Percentiles rank a stretch among this genome's conserved stretches.
These are phyloP conservation scores for Pyricularia sp. DNA, from an alignment of 2,329 filamentous ascomycete genomes.

Conservation along the genomic window DNA sequence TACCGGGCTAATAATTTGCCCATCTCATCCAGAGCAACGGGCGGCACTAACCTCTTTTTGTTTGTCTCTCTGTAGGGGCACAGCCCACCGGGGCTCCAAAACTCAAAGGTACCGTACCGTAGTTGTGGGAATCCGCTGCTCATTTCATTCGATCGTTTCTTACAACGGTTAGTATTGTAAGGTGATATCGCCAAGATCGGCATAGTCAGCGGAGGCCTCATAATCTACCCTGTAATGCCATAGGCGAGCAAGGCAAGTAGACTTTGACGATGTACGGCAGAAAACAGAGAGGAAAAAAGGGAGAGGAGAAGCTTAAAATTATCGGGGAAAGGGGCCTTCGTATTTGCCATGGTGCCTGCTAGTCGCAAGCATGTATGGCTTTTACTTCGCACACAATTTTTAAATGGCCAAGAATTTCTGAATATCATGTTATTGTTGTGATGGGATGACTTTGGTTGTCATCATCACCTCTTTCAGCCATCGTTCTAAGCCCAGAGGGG, in stretches of 20 bases:
- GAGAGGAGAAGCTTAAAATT: background rate
- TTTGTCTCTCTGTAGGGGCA: background rate
- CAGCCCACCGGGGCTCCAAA: background rate
- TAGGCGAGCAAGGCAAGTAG: background rate
- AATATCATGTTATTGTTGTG: background rate
- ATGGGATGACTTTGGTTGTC: constrained; percentile 1
- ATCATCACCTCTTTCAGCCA: constrained; percentile 5
- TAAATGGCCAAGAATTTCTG: background rate
- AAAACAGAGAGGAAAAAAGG: background rate
- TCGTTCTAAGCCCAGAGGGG: constrained; percentile 9
- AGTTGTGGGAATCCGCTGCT: background rate
- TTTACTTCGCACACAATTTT: background rate
- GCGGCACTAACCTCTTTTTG: background rate
- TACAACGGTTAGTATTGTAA: background rate
- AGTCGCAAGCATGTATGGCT: constrained; percentile 1
- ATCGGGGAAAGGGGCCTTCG: background rate
- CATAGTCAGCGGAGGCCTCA: background rate
- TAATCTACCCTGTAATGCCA: background rate
- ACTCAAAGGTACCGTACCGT: background rate
- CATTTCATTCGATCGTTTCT: background rate
- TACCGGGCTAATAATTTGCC: background rate
- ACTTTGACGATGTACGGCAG: background rate
- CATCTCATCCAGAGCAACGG: background rate
- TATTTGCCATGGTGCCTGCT: background rate
- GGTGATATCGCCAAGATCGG: background rate